A percentile compares a stretch with the other conserved stretches of the same genome.
Conservation (phyloP, 2,329 filamentous ascomycete genomes). For the Colletotrichum graminicola region DNA sequence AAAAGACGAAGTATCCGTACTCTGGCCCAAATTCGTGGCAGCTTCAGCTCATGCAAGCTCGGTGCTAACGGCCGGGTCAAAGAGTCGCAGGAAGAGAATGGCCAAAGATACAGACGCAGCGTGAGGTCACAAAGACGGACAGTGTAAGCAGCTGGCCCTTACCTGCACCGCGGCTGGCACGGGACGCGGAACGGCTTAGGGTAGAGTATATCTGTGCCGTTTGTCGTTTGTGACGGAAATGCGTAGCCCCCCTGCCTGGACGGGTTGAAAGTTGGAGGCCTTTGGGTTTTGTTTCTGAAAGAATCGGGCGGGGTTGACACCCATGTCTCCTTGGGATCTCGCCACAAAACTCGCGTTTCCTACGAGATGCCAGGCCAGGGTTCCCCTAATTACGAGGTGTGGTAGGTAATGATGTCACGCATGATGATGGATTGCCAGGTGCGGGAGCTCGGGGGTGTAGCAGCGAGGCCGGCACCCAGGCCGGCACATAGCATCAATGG, state of each 20-base stretch:
- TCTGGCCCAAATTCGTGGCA: not conserved
- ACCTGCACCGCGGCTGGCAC: not conserved
- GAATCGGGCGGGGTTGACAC: constrained; percentile 32
- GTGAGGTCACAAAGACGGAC: constrained; percentile 10
- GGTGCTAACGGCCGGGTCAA: not conserved
- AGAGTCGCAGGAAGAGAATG: constrained; percentile 7
- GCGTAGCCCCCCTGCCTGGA: not conserved
- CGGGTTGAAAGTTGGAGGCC: not conserved
- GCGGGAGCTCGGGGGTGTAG: not conserved
- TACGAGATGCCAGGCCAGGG: constrained; percentile 7
- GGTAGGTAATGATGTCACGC: constrained; percentile 25
- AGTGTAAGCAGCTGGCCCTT: not conserved
- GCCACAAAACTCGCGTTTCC: not conserved
- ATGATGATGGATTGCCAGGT: constrained; percentile 7
- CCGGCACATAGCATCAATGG: not conserved
- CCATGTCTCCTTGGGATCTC: not conserved
- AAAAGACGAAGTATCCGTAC: not conserved
- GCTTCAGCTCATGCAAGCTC: constrained; percentile 4
- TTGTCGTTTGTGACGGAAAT: not conserved
- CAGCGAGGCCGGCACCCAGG: not conserved
- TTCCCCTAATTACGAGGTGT: not conserved
- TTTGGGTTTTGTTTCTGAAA: constrained; percentile 10
- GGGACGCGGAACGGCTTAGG: not conserved
- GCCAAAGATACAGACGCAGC: constrained; percentile 1
- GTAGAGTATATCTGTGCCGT: not conserved